Evolutionary conservation across 2,329 filamentous ascomycete genomes (phyloP), one percentile per base, ranked within the genome.

Genomic region (Aspergillus thermomutatus): DNA sequence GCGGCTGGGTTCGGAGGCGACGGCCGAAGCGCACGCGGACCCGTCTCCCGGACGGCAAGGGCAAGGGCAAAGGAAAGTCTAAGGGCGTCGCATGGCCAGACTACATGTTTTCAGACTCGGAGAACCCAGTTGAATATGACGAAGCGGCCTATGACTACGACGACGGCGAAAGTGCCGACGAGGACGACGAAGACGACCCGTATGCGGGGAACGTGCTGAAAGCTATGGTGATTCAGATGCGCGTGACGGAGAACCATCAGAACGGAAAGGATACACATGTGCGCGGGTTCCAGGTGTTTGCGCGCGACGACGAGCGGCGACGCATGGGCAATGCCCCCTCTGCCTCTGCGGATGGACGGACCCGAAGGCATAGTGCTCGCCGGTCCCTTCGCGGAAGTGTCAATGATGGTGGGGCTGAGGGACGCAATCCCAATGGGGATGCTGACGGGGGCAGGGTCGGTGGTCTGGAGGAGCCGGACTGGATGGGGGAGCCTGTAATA

Each of bases 211-310:
- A 87, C 66, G 89, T 92, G 1, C 83, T 97, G 19, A 86, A 92
- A 58, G 92, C 90, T 17, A 96, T 93, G 77, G 85, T 97, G 28
- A 82, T 99, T 27, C 92, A 97, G 73, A 87, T 97, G 68, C 87
- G 90, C 64, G 88, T 99, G 50, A 83, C 93, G 52, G 94, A 97
- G 77, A 99, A 99, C 70, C 94, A 99, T 73, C 94, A 99, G 76
- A 99, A 99, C 72, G 94, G 94, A 62, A 99, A 99, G 73, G 94
- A 99, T 72, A 99, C 94, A n/a, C 94, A 99, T 79, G 83, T 99
- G 25, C 84, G 94, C 17, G 93, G 92, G 1, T 83, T 99, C 73
- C 95, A 96, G 77, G 88, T 97, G 9, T 99, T 87, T 68, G 82
- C 84, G 14, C 71, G 69, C 28, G 78, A 81, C 58, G 75, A 79